These are phyloP conservation scores for Fusarium coffeatum DNA, from an alignment of 2,329 filamentous ascomycete genomes.

Conservation along the genomic window DNA sequence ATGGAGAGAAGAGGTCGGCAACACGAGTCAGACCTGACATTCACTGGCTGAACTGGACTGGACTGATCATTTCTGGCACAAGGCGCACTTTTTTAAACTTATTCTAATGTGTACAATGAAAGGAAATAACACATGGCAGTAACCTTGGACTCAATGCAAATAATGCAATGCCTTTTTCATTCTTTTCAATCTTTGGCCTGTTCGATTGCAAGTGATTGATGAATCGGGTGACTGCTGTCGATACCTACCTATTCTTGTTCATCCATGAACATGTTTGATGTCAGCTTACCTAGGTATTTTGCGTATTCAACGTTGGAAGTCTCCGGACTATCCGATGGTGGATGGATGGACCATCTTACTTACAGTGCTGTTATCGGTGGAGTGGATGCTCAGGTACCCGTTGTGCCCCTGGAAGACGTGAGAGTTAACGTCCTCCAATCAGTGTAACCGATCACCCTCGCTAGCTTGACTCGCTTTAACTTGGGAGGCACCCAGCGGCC, in stretches of 20 bases:
- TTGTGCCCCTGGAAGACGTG: conserved; percentile 19
- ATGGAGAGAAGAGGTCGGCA: conserved; percentile 18
- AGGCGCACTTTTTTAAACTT: conserved; percentile 36
- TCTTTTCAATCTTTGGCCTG: neutral
- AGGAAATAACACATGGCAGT: conserved; percentile 42
- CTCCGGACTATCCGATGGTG: conserved; percentile 27
- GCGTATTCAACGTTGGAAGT: conserved; percentile 11
- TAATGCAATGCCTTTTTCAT: conserved; percentile 35
- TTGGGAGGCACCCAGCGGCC: conserved; percentile 25
- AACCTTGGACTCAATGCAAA: conserved; percentile 42
- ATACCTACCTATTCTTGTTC: neutral
- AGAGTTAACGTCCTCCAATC: conserved; percentile 1
- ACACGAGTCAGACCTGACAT: conserved; percentile 32
- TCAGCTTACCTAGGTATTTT: conserved; percentile 6
- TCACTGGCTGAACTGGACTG: conserved; percentile 43
- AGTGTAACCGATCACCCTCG: conserved; percentile 20
- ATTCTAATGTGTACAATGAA: conserved; percentile 49
- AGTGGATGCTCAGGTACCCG: conserved; percentile 27
- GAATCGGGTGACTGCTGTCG: neutral
- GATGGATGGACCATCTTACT: conserved; percentile 15
- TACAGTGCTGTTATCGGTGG: neutral
- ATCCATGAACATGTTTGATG: neutral
- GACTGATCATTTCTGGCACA: conserved; percentile 33
- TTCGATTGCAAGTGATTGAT: no score
- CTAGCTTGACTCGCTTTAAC: conserved; percentile 1